Evolutionary conservation across 768 basidiomycete genomes (phyloP).

Genomic region (Boletus insuetus): DNA sequence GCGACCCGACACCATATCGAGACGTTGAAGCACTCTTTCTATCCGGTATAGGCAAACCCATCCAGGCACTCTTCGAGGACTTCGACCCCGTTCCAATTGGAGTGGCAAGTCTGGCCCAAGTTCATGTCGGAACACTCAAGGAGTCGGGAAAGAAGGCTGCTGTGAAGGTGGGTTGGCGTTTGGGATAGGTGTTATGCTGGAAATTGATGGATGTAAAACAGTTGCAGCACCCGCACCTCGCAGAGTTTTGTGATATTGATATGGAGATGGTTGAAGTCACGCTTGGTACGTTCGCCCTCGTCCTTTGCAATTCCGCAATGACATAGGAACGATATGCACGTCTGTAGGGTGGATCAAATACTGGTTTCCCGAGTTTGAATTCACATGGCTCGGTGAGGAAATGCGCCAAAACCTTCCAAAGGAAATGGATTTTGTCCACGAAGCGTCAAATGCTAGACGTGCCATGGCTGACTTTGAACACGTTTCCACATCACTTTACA

Average conservation of each 20-base stretch:
- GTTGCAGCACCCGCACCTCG: slow-evolving; percentile 91
- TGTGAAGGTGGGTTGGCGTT: slow-evolving; percentile 59
- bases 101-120: slow-evolving; percentile 94
- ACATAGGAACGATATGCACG: neutral
- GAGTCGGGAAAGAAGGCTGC: slow-evolving; percentile 76
- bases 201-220: slow-evolving; percentile 25
- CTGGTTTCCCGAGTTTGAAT: slow-evolving; percentile 95
- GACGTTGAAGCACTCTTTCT: slow-evolving; percentile 75
- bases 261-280: slow-evolving; percentile 81
- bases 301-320: neutral
- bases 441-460: slow-evolving; percentile 81
- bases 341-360: slow-evolving; percentile 75
- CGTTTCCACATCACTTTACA: slow-evolving; percentile 78
- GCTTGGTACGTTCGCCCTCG: slow-evolving; percentile 43
- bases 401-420: slow-evolving; percentile 90
- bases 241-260: slow-evolving; percentile 90
- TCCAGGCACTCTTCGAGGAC: slow-evolving; percentile 76
- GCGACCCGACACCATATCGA: slow-evolving; percentile 82
- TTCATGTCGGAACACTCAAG: slow-evolving; percentile 78
- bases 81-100: slow-evolving; percentile 90
- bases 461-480: slow-evolving; percentile 67
- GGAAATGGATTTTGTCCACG: slow-evolving; percentile 93
- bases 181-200: neutral
- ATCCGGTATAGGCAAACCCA: slow-evolving; percentile 69
- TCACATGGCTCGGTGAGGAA: slow-evolving; percentile 90